phyloP scores from a whole-genome alignment of 2,329 filamentous ascomycete species.

The Penicillium sp. region DNA sequence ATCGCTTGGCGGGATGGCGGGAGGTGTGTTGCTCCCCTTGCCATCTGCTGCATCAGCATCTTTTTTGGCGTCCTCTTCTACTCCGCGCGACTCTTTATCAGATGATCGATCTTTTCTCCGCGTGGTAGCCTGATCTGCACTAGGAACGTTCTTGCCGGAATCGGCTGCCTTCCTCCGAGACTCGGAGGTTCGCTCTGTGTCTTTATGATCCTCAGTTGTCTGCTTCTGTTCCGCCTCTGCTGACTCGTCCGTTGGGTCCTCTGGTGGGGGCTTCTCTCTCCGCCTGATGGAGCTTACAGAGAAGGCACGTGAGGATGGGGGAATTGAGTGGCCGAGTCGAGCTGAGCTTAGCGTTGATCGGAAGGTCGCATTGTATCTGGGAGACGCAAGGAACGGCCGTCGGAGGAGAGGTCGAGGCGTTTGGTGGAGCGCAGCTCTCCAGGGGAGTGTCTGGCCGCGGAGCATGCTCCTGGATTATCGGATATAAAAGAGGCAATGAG shows the following conservation, averaged over 20 bases:
- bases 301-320: constrained; percentile 42
- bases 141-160: constrained; percentile 30
- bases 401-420: constrained; percentile 45
- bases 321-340: constrained; percentile 26
- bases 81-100: constrained; percentile 39
- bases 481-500: constrained; percentile 5
- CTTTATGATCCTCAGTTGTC: constrained; percentile 35
- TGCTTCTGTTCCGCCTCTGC: constrained; percentile 31
- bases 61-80: constrained; percentile 45
- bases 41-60: constrained; percentile 39
- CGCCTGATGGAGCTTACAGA: constrained; percentile 50
- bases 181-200: constrained; percentile 48
- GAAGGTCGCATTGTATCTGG: constrained; percentile 34
- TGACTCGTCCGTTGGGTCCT: constrained; percentile 35
- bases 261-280: constrained; percentile 59
- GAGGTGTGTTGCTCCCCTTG: constrained; percentile 53
- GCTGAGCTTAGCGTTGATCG: constrained; percentile 29
- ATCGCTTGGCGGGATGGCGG: constrained; percentile 42
- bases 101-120: constrained; percentile 44
- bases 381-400: constrained; percentile 33
- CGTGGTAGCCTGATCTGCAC: constrained; percentile 27
- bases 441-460: constrained; percentile 65
- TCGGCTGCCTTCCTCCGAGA: constrained; percentile 45
- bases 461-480: constrained; percentile 55
- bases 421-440: constrained; percentile 61